These are phyloP conservation scores for Colletotrichum australisinense DNA, from an alignment of 2,329 filamentous ascomycete species.

Conservation along the genomic window DNA sequence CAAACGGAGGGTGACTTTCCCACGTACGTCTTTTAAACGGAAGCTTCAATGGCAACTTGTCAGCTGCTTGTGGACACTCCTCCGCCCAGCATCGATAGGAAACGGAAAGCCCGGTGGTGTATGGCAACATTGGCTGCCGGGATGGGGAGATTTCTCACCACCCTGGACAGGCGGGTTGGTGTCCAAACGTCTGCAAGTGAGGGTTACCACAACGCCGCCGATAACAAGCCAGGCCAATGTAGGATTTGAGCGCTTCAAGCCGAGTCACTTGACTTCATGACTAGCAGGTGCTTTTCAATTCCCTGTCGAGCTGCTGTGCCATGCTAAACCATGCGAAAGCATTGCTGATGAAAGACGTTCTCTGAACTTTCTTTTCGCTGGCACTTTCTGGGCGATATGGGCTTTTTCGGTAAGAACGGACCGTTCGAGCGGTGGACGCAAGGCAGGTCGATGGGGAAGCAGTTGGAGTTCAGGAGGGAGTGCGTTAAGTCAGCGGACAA, in stretches of 20 bases:
- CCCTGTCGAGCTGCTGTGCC: not conserved
- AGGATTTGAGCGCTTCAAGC: constrained; percentile 37
- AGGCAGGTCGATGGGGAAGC: constrained; percentile 28
- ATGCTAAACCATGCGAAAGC: not conserved
- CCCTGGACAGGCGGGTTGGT: not conserved
- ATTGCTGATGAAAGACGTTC: not conserved
- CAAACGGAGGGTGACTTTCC: constrained; percentile 20
- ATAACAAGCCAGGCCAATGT: constrained; percentile 40
- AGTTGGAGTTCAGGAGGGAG: constrained; percentile 31
- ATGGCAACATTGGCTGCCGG: constrained; percentile 14
- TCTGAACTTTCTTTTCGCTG: not conserved
- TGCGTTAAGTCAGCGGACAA: constrained; percentile 31
- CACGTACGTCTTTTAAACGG: constrained; percentile 28
- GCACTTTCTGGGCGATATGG: constrained; percentile 44
- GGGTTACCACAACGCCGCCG: constrained; percentile 41
- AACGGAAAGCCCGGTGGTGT: constrained; percentile 32
- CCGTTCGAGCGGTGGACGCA: constrained; percentile 49
- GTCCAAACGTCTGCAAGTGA: constrained; percentile 33
- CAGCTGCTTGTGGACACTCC: constrained; percentile 16
- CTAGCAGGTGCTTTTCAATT: not conserved
- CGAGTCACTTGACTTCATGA: constrained; percentile 44
- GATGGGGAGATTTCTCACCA: constrained; percentile 21
- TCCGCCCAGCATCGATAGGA: constrained; percentile 28
- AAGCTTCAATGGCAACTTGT: constrained; percentile 14
- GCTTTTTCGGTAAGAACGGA: constrained; percentile 55